Conservation (phyloP, 306 rosid genomes). For the Luffa acutangula region DNA sequence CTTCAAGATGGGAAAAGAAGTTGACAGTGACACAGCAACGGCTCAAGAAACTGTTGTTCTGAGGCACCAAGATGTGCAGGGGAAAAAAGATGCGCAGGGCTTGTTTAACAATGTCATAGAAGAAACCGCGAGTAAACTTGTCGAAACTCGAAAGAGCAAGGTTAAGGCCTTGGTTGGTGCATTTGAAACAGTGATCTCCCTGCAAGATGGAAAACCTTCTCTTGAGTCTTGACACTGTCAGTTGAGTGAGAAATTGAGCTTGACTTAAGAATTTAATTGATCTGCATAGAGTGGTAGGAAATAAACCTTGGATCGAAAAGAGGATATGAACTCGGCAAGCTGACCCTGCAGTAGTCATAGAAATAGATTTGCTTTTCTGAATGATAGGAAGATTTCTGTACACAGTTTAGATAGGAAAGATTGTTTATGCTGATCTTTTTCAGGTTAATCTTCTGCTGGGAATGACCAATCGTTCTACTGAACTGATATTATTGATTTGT, state of each 20-base stretch:
- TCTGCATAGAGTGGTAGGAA: background rate
- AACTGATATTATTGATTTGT: background rate
- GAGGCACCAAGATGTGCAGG: conserved; percentile 63
- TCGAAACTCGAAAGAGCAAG: conserved; percentile 68
- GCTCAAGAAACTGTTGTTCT: conserved; percentile 46
- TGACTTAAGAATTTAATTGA: background rate
- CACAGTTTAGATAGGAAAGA: conserved; percentile 1
- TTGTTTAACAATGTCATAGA: conserved; percentile 78
- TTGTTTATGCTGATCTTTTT: conserved; percentile 1
- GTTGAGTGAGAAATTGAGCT: conserved; percentile 20
- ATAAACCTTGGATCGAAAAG: background rate
- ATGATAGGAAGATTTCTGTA: conserved; percentile 5
- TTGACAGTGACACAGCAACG: conserved; percentile 11
- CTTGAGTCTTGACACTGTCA: conserved; percentile 26
- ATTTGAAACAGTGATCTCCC: conserved; percentile 93
- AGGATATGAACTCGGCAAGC: background rate
- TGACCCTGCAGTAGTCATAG: background rate
- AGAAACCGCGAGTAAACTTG: conserved; percentile 88
- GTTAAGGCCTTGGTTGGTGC: conserved; percentile 99
- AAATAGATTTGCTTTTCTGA: background rate
- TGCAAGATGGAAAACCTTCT: conserved; percentile 64
- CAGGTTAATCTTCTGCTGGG: background rate
- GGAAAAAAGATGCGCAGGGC: conserved; percentile 62
- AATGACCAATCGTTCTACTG: background rate
- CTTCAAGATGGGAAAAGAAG: conserved; percentile 32